These are phyloP conservation scores for Vitellaria paradoxa DNA, from an alignment of 179 eudicot genomes.

Conservation along the genomic window DNA sequence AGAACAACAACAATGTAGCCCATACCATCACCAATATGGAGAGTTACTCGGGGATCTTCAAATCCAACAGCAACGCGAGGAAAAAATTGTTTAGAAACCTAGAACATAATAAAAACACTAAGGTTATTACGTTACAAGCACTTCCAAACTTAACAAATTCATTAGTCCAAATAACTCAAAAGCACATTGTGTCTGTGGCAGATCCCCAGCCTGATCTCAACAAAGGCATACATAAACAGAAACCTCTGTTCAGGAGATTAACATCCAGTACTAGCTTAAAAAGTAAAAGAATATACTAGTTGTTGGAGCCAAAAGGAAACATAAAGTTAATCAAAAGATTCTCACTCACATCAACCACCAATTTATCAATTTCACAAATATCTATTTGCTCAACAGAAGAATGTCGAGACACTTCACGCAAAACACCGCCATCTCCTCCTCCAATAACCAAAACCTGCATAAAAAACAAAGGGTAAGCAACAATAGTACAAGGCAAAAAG, in stretches of 20 bases:
- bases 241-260: conserved; percentile 1
- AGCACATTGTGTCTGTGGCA: neutral
- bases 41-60: conserved; percentile 67
- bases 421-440: conserved; percentile 93
- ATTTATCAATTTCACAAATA: conserved; percentile 90
- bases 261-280: neutral
- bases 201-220: neutral
- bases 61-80: conserved; percentile 71
- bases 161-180: neutral
- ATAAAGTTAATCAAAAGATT: neutral
- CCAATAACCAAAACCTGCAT: conserved; percentile 88
- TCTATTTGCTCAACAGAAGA: conserved; percentile 80
- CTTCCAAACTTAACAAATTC: neutral
- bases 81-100: conserved; percentile 77
- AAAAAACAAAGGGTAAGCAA: conserved; percentile 3
- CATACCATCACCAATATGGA: conserved; percentile 88
- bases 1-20: neutral
- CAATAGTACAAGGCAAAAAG: neutral
- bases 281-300: neutral
- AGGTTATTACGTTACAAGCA: neutral
- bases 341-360: conserved; percentile 82
- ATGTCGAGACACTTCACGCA: conserved; percentile 89
- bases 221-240: neutral
- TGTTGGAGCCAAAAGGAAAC: neutral
- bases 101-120: conserved; percentile 3